Conservation (phyloP, 139 green algal genomes). For the Chlorella sp. region DNA sequence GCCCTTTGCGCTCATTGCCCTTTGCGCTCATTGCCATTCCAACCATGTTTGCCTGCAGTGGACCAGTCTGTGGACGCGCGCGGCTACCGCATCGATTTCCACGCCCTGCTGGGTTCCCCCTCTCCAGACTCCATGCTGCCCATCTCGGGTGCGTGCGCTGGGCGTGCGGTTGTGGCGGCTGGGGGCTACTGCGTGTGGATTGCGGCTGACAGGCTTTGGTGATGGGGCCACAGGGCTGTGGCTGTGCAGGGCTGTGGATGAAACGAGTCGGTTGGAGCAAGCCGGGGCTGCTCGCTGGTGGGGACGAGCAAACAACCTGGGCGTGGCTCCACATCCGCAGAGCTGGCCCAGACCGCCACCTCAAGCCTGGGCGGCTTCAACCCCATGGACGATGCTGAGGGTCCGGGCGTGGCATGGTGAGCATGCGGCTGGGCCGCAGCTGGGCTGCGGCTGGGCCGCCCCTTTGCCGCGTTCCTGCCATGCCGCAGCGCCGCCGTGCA, state of each 20-base stretch:
- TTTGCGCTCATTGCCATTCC: neutral
- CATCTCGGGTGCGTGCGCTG: neutral
- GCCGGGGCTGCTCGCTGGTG: neutral
- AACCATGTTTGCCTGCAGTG: neutral
- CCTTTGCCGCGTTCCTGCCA: neutral
- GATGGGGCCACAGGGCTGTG: too few species aligned
- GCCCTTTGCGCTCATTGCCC: neutral
- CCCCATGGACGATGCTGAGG: neutral
- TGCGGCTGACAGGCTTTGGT: too few species aligned
- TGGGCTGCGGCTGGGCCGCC: neutral
- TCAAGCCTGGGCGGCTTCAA: slow-evolving; percentile 26
- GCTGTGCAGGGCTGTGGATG: too few species aligned
- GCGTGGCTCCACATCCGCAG: neutral
- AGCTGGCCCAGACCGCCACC: neutral
- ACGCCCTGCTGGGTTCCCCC: slow-evolving; percentile 9
- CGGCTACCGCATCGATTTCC: slow-evolving; percentile 13
- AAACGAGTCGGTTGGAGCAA: neutral
- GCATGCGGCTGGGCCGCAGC: neutral
- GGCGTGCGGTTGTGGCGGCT: too few species aligned
- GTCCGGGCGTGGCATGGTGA: neutral
- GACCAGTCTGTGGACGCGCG: neutral
- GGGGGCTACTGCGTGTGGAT: too few species aligned
- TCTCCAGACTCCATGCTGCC: slow-evolving; percentile 13
- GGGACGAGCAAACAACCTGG: neutral
- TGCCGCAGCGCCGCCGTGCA: neutral